These are phyloP conservation scores for Brachypodium distachyon DNA, from an alignment of 202 grass and related monocot genomes.

Conservation along the genomic window DNA sequence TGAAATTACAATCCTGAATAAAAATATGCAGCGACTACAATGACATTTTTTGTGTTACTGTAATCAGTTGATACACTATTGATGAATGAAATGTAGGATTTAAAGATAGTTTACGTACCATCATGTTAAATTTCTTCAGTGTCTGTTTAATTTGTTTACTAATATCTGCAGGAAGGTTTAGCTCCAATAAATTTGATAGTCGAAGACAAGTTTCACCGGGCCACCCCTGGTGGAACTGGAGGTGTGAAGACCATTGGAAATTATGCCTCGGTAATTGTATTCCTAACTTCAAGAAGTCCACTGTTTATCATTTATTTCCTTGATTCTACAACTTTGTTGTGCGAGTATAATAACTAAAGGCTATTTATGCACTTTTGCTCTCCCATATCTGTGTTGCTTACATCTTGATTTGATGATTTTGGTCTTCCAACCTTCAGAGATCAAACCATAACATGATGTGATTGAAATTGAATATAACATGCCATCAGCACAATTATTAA, in stretches of 20 bases:
- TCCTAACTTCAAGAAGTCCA: neutral
- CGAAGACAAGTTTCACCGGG: conserved; percentile 85
- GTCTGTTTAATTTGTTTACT: neutral
- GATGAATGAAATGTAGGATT: neutral
- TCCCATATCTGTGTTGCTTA: neutral
- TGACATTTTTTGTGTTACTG: neutral
- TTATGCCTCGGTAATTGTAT: conserved; percentile 79
- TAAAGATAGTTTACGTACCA: neutral
- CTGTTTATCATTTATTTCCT: neutral
- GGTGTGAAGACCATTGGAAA: conserved; percentile 92
- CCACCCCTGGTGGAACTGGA: conserved; percentile 85
- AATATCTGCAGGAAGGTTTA: conserved; percentile 75
- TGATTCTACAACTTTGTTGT: neutral
- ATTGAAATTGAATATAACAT: neutral
- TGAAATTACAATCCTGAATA: neutral
- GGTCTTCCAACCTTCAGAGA: neutral
- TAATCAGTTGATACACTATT: neutral
- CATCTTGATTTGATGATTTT: neutral
- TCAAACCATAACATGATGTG: neutral
- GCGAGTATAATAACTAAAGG: neutral
- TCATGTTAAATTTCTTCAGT: neutral
- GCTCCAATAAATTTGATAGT: conserved; percentile 92
- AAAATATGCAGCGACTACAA: conserved; percentile 2
- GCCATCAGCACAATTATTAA: neutral
- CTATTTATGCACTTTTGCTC: neutral